Base-by-base conservation (phyloP, 2,329 filamentous ascomycete species). In the Ilyonectria robusta region DNA sequence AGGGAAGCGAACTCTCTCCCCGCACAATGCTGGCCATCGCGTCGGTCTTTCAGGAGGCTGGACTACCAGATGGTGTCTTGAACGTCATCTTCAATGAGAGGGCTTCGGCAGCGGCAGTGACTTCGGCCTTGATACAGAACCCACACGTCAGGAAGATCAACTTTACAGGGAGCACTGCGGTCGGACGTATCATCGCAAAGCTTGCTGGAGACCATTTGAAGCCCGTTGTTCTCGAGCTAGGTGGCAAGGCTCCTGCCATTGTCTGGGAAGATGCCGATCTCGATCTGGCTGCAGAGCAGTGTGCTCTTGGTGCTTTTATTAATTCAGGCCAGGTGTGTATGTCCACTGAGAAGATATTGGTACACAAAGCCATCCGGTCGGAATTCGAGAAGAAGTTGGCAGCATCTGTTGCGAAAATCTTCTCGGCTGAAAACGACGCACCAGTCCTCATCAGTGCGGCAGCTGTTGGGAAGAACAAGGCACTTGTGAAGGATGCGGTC, bases 291-390 rank as follows among this genome's bases (percentile, higher is more conserved):
- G 94, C 93, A 0, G 79, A 84, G 13, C 87, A 90, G 73, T 93
- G 91, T 72, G 89, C 89, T 0, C 78, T 92, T 1, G 94, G 93
- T 4, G 85, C 93, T 0, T 94, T 95, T 76, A 75, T 94, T 66
- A 88, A 95, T 78, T 84, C 85, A 2, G 94, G 94, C 0, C 94
- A 97, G 82, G 89, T 96, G 51, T 97, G 94, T 85, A 96, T 97
- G 93, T 87, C 88, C 19, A 96, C 94, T 0, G 94, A 97, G 81
- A 88, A 91, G 31, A 91, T 96, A 35, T 74, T 90, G 9, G 85
- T 90, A 4, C 87, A 89, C 78, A 81, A 83, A 65, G 78, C 80
- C 23, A 70, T 90, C 47, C 79, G 76, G 9, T 76, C 76, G 2
- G 77, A 80, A n/a, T 90, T 90, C 66, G 82, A 84, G 65, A 73